These are phyloP conservation scores for Cercospora canescens DNA, from an alignment of 2,329 filamentous ascomycete species.

Conservation along the genomic window DNA sequence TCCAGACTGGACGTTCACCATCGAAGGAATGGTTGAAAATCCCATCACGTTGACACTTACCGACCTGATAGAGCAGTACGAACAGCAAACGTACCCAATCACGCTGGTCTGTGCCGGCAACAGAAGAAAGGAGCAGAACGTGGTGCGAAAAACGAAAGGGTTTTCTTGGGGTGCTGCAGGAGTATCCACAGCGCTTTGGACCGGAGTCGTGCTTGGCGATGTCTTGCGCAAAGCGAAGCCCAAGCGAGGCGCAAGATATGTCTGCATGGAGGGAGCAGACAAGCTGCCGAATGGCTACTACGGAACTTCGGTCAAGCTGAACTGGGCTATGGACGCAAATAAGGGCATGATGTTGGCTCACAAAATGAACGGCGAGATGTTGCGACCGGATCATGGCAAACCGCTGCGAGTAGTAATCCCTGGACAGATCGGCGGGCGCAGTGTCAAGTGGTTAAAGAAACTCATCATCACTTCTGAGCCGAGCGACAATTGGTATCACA, in stretches of 20 bases:
- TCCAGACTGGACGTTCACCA: conserved; percentile 75
- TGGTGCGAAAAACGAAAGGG: conserved; percentile 85
- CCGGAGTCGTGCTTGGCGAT: conserved; percentile 74
- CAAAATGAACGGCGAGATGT: conserved; percentile 82
- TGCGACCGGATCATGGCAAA: conserved; percentile 82
- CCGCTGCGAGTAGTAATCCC: conserved; percentile 82
- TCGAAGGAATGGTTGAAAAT: conserved; percentile 82
- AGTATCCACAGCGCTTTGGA: conserved; percentile 84
- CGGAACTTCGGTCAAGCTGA: conserved; percentile 82
- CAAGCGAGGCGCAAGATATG: conserved; percentile 69
- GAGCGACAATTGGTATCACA: conserved; percentile 93
- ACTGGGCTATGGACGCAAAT: conserved; percentile 83
- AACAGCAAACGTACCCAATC: conserved; percentile 81
- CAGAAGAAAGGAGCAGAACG: conserved; percentile 87
- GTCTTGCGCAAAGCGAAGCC: conserved; percentile 69
- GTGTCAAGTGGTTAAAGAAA: conserved; percentile 88
- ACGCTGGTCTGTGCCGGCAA: conserved; percentile 93
- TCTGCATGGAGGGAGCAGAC: conserved; percentile 91
- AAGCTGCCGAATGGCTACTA: conserved; percentile 84
- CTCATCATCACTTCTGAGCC: conserved; percentile 76
- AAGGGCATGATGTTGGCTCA: conserved; percentile 84
- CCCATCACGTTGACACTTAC: conserved; percentile 71
- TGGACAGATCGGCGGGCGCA: conserved; percentile 87
- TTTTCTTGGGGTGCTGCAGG: conserved; percentile 93
- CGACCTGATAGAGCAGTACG: conserved; percentile 71